phyloP scores from a whole-genome alignment of 306 rosid genomes.

The Aeschynomene evenia region DNA sequence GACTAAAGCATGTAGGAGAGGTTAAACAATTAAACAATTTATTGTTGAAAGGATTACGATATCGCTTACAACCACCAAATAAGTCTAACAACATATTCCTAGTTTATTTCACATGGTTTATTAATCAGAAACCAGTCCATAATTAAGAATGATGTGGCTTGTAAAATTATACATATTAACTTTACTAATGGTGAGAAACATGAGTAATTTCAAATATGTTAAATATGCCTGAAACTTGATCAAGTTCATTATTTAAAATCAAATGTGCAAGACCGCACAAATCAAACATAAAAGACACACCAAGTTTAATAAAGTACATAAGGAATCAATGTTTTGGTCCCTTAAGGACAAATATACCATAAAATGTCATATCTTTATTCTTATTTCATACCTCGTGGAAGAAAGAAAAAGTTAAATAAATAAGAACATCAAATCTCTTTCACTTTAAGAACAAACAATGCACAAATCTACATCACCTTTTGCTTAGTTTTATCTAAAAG shows the following conservation, averaged over 20 bases:
- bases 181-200: neutral
- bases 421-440: neutral
- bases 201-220: neutral
- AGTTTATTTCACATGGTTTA: neutral
- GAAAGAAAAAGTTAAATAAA: no score
- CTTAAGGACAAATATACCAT: neutral
- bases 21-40: neutral
- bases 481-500: neutral
- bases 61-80: neutral
- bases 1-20: neutral
- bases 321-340: neutral
- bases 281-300: neutral
- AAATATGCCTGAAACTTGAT: neutral
- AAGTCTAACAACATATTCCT: neutral
- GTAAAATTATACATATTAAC: neutral
- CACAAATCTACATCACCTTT: neutral
- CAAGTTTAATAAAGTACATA: neutral
- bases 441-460: neutral
- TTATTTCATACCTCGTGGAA: no score
- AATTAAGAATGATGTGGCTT: neutral
- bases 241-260: neutral
- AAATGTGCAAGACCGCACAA: neutral
- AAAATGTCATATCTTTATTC: neutral
- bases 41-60: neutral
- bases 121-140: constrained; percentile 1